Evolutionary conservation across 768 basidiomycete genomes (phyloP).

Genomic region (Trametes elegans): DNA sequence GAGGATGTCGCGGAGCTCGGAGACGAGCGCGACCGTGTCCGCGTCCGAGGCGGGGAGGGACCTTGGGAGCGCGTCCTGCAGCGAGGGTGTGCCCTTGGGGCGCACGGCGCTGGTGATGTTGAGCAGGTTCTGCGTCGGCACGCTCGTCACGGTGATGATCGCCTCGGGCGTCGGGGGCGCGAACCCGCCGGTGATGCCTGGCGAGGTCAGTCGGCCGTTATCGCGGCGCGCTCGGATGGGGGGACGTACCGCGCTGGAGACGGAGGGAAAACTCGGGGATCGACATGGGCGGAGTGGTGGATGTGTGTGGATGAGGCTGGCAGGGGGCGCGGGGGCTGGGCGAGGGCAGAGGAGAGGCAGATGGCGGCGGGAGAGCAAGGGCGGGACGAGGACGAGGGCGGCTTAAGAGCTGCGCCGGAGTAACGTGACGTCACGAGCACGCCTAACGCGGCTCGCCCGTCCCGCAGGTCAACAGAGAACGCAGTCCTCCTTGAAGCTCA

Average conservation of each 20-base stretch:
- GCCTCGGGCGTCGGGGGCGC: conserved; percentile 62
- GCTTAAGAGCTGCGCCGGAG: conserved; percentile 10
- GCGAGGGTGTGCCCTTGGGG: conserved; percentile 42
- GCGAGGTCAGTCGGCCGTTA: background rate
- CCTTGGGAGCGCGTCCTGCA: conserved; percentile 44
- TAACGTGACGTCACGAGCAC: conserved; percentile 3
- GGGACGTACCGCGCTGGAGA: conserved; percentile 55
- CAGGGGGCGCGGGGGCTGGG: background rate
- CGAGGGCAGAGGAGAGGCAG: background rate
- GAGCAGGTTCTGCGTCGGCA: conserved; percentile 37
- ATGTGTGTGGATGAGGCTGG: conserved; percentile 9
- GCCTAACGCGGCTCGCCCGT: background rate
- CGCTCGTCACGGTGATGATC: conserved; percentile 50
- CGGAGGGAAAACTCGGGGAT: conserved; percentile 53
- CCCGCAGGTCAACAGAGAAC: conserved; percentile 16
- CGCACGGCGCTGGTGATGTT: conserved; percentile 49
- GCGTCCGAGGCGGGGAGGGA: conserved; percentile 34
- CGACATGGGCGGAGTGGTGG: conserved; percentile 35
- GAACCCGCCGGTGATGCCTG: conserved; percentile 78
- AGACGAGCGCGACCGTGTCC: conserved; percentile 41
- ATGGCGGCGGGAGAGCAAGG: background rate
- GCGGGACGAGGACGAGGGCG: background rate
- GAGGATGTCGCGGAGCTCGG: conserved; percentile 60
- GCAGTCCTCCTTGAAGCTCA: conserved; percentile 94
- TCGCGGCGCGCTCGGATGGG: background rate